Evolutionary conservation across 306 rosid genomes (phyloP), one percentile per base, ranked within the genome.

Genomic region (Vicia faba): DNA sequence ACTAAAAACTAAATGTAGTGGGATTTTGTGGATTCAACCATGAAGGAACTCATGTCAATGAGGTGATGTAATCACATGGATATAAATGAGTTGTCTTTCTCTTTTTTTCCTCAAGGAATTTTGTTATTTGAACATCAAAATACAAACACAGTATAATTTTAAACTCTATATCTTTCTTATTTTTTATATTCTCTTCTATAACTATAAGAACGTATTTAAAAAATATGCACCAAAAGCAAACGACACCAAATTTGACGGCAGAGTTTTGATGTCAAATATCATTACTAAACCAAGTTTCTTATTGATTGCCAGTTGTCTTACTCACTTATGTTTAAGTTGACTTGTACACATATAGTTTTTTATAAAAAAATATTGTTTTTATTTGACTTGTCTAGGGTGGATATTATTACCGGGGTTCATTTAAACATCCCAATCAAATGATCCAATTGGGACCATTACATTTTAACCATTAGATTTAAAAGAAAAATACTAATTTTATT

Each of bases 11-110:
- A 20, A 46, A 49, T 49, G 55, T 61, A 57, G 48, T 15, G 31
- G 29, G 33, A 58, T 66, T 66, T 56, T 59, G 19, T 41, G 66
- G 26, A 39, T 49, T 60, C 39, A 25, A 28, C 35, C 20, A 11
- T 7, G 23, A 33, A 43, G 49, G 19, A 38, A 19, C 55, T 63
- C 16, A 8, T 73, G 35, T 26, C 40, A 50, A 18, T 66, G 46
- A 61, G 71, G 28, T 55, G 61, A 64, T 62, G 61, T 26, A 50
- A 46, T 81, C 53, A 40, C 33, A 69, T 64, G 55, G 38, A 1
- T 63, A 41, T 67, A 15, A 35, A 57, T 33, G 70, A 44, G 13
- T 56, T 51, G 4, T n/a, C 35, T 58, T 48, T 51, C 46, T 18
- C 31, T 20, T 20, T 20, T 20, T 20, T 40, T 51, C 40, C 35